Conservation (phyloP, 495 filamentous ascomycete species). For the Penicillium manginii region DNA sequence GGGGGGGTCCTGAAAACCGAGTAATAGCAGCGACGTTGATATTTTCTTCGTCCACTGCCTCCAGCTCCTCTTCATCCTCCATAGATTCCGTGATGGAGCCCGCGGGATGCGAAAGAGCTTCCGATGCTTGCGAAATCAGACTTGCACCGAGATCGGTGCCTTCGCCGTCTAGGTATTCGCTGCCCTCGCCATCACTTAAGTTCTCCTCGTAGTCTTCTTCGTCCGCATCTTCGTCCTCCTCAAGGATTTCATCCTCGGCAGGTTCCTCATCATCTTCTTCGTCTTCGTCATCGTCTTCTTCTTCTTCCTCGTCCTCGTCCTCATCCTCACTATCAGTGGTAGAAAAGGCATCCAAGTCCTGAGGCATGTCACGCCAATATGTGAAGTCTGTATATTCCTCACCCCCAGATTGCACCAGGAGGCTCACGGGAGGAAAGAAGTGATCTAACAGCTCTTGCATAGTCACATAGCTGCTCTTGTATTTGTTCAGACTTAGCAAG, state of each 20-base stretch:
- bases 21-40: conserved; percentile 9
- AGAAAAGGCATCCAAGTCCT: conserved; percentile 78
- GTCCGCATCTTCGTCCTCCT: conserved; percentile 48
- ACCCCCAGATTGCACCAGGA: conserved; percentile 74
- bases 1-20: not conserved
- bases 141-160: conserved; percentile 56
- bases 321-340: conserved; percentile 70
- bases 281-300: conserved; percentile 41
- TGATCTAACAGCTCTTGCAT: conserved; percentile 97
- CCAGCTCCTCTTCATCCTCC: conserved; percentile 24
- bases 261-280: conserved; percentile 41
- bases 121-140: conserved; percentile 61
- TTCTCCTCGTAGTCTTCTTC: conserved; percentile 45
- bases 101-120: conserved; percentile 51
- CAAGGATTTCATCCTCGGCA: conserved; percentile 44
- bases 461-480: conserved; percentile 94
- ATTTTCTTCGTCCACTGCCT: conserved; percentile 20
- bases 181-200: conserved; percentile 43
- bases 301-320: conserved; percentile 47
- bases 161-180: conserved; percentile 48
- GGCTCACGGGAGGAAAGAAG: conserved; percentile 86
- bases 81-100: conserved; percentile 44
- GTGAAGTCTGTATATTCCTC: conserved; percentile 90
- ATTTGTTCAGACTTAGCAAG: conserved; percentile 85
- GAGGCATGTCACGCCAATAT: conserved; percentile 79